Percentiles rank a stretch among this genome's conserved stretches.
These are phyloP conservation scores for Talinum fruticosum DNA, from an alignment of 148 eudicot species.

Conservation along the genomic window DNA sequence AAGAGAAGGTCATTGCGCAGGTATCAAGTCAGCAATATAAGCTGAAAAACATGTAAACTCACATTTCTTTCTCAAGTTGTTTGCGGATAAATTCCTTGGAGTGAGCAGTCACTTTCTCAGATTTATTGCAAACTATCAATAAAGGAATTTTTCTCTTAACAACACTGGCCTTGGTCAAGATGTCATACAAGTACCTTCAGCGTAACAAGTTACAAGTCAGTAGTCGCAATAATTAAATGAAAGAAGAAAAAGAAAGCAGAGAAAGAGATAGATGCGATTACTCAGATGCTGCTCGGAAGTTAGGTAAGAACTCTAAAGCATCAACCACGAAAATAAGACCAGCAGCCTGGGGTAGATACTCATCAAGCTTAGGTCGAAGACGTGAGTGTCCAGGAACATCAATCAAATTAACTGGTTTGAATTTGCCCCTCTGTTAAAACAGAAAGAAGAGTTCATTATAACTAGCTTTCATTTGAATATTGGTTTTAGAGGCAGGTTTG, in stretches of 20 bases:
- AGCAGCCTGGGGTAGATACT: slow-evolving; percentile 83
- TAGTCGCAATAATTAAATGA: not conserved
- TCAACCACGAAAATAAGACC: slow-evolving; percentile 86
- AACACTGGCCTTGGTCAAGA: slow-evolving; percentile 71
- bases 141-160: slow-evolving; percentile 72
- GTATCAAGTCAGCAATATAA: too few species aligned
- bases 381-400: slow-evolving; percentile 99
- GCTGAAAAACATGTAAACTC: too few species aligned
- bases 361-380: slow-evolving; percentile 84
- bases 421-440: slow-evolving; percentile 54
- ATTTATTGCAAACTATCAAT: slow-evolving; percentile 81
- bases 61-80: slow-evolving; percentile 97
- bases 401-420: slow-evolving; percentile 77
- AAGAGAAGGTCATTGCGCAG: too few species aligned
- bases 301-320: slow-evolving; percentile 83
- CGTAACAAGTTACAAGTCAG: slow-evolving; percentile 6
- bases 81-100: slow-evolving; percentile 91
- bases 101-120: slow-evolving; percentile 92
- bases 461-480: too few species aligned
- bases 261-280: slow-evolving; percentile 28
- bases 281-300: slow-evolving; percentile 85
- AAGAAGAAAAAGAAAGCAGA: not conserved
- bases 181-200: slow-evolving; percentile 76
- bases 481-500: too few species aligned
- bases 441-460: not conserved